Conservation (phyloP, 345 rosid species). For the Gossypium turneri region DNA sequence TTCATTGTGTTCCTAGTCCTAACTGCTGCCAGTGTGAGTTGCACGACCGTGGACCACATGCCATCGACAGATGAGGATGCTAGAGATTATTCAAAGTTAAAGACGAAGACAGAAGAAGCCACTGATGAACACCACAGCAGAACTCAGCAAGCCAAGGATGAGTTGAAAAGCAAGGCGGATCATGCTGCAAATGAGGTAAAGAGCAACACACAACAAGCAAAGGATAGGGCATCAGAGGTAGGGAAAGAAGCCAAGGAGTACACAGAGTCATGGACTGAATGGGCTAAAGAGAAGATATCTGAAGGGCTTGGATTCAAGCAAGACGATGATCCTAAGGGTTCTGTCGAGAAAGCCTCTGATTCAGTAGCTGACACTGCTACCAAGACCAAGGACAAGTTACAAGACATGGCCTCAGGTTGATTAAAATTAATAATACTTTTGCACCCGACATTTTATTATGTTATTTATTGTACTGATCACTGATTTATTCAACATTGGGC, state of each 20-base stretch:
- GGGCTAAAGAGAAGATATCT: conserved; percentile 55
- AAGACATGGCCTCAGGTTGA: conserved; percentile 36
- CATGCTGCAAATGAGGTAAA: not conserved
- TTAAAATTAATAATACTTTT: not conserved
- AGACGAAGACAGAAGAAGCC: not conserved
- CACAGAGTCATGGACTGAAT: conserved; percentile 47
- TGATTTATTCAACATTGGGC: not conserved
- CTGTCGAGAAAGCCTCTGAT: conserved; percentile 27
- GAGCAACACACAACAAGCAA: conserved; percentile 10
- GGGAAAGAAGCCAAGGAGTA: conserved; percentile 23
- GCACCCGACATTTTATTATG: not conserved
- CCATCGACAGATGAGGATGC: conserved; percentile 19
- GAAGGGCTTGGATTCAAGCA: conserved; percentile 39
- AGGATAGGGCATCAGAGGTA: conserved; percentile 10
- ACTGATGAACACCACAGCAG: conserved; percentile 7
- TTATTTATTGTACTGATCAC: not conserved
- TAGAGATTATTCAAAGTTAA: conserved; percentile 8
- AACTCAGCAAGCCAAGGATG: not conserved
- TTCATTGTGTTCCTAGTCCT: conserved; percentile 12
- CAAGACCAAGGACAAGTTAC: conserved; percentile 26
- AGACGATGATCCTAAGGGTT: conserved; percentile 27
- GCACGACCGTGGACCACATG: conserved; percentile 25
- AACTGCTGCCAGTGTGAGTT: not conserved
- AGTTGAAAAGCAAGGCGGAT: not conserved
- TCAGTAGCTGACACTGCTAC: conserved; percentile 24